phyloP scores from a whole-genome alignment of 768 basidiomycete species.

The Lentinula detonsa region DNA sequence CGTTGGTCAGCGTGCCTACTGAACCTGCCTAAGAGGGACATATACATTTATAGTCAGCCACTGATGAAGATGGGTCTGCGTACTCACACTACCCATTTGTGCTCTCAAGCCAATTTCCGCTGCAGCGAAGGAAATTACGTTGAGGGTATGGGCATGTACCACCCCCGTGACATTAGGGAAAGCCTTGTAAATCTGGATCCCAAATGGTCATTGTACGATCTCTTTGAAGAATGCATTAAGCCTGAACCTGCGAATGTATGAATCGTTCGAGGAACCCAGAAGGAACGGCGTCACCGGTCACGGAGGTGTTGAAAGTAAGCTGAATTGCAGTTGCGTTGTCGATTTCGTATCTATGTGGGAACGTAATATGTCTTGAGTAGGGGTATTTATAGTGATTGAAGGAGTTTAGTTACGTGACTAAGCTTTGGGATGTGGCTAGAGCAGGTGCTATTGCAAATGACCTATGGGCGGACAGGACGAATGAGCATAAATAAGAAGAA shows the following conservation, averaged over 20 bases:
- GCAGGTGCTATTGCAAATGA: slow-evolving; percentile 18
- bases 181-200: slow-evolving; percentile 12
- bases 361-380: not conserved
- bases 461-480: slow-evolving; percentile 1
- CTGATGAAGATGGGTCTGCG: not conserved
- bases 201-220: not conserved
- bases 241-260: slow-evolving; percentile 16
- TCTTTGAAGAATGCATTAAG: not conserved
- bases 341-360: slow-evolving; percentile 12
- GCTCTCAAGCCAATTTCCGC: slow-evolving; percentile 9
- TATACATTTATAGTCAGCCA: not conserved
- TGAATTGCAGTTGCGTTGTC: slow-evolving; percentile 14
- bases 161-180: slow-evolving; percentile 15
- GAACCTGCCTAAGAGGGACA: slow-evolving; percentile 8
- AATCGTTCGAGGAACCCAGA: slow-evolving; percentile 16
- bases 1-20: not conserved
- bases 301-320: slow-evolving; percentile 16
- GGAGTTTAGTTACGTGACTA: slow-evolving; percentile 11
- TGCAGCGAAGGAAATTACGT: slow-evolving; percentile 16
- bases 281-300: slow-evolving; percentile 11
- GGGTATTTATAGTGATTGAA: no score
- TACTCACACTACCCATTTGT: slow-evolving; percentile 12
- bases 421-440: slow-evolving; percentile 13
- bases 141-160: slow-evolving; percentile 12
- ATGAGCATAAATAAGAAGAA: not conserved